phyloP scores from a whole-genome alignment of 2,329 filamentous ascomycete genomes.

The Ophiostoma triangulosporum region DNA sequence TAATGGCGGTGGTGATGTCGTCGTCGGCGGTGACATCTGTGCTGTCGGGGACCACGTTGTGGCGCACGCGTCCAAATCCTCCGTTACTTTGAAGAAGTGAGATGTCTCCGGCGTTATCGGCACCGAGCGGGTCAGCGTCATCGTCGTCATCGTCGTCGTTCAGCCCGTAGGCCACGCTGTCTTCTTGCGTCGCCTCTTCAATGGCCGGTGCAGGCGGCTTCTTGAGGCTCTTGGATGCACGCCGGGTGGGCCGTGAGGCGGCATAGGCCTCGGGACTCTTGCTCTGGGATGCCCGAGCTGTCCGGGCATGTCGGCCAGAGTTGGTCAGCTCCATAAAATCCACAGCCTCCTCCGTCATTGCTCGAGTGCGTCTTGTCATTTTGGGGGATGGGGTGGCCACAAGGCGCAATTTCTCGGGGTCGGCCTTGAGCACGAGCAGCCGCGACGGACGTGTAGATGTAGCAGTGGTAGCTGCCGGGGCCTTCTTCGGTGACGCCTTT shows the following conservation, averaged over 20 bases:
- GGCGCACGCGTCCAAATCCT: not conserved
- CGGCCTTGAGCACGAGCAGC: slow-evolving; percentile 20
- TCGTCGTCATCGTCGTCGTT: slow-evolving; percentile 12
- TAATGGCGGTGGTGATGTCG: slow-evolving; percentile 1
- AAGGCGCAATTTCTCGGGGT: slow-evolving; percentile 8
- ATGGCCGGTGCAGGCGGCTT: slow-evolving; percentile 29
- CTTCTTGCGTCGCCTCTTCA: slow-evolving; percentile 38
- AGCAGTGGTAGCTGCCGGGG: not conserved
- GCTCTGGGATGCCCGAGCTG: slow-evolving; percentile 37
- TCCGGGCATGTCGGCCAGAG: slow-evolving; percentile 44
- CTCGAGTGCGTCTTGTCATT: slow-evolving; percentile 36
- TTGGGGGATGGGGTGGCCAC: slow-evolving; percentile 8
- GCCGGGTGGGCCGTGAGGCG: slow-evolving; percentile 27
- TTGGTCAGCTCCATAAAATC: slow-evolving; percentile 46
- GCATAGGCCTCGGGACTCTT: slow-evolving; percentile 39
- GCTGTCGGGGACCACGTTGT: slow-evolving; percentile 8
- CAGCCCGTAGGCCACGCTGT: slow-evolving; percentile 15
- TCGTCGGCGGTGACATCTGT: slow-evolving; percentile 23
- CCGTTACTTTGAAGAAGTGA: not conserved
- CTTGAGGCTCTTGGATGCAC: slow-evolving; percentile 38
- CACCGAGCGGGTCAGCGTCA: slow-evolving; percentile 3
- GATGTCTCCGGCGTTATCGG: not conserved
- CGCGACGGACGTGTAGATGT: slow-evolving; percentile 12
- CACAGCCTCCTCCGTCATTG: slow-evolving; percentile 39
- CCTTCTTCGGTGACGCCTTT: slow-evolving; percentile 18